Evolutionary conservation across 305 asterid species (phyloP), one percentile per base, ranked within the genome.

Genomic region (Fraxinus nigra): DNA sequence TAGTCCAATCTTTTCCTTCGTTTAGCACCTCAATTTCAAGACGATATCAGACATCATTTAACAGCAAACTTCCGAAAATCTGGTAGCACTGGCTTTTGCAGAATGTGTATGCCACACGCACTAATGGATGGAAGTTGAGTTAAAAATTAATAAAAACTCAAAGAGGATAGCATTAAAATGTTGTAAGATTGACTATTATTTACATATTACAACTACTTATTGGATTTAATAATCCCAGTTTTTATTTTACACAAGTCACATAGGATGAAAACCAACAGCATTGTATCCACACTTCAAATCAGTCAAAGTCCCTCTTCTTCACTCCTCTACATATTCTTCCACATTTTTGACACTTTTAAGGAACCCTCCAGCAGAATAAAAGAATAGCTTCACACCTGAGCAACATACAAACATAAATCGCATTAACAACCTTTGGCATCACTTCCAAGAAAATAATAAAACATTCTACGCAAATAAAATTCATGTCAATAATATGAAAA

Each of bases 381-480:
- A 32, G 75, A 70, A 70, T 70, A 70, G 75, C 75, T 70, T 70
- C 75, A 70, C 22, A 13, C 75, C 75, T 70, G 75, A 30, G 75
- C 5, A 69, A 4, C 33, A 67, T 67, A 11, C 34, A 24, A 24
- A 24, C 11, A 69, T 13, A 5, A 69, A 10, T 4, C 40, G 18
- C 40, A 32, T 30, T 69, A 70, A 56, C 67, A 18, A 18, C 28
- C 28, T 56, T 56, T 56, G 67, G 37, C 38, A 14, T 70, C 75
- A 30, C 43, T 70, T 70, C 20, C 38, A 70, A 70, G 40, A 70
- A 5, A 70, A 32, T 14, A 69, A 56, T 18, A 69, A 26, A 70
- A 70, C 75, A 30, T 32, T 70, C 22, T 16, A 30, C 0, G 40
- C 67, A 70, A 30, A 70, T 70, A 16, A 70, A 70, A 70, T 30